Evolutionary conservation across 1,284 basidiomycete genomes (phyloP).

Genomic region (Coniferiporia weirii): DNA sequence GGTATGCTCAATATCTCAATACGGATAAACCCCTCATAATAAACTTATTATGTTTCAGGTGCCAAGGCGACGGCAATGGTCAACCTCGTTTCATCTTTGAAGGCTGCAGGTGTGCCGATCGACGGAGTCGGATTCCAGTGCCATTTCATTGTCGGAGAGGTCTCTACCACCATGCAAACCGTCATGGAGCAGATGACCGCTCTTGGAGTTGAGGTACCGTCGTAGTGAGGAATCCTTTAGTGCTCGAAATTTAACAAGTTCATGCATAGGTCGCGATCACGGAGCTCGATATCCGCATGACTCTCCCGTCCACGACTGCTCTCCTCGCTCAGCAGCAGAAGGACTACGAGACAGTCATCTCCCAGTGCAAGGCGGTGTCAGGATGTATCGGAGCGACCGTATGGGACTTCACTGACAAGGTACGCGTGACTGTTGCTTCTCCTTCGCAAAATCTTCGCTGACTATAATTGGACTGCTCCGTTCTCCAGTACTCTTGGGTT

Average conservation of each 20-base stretch:
- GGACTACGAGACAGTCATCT: slow-evolving; percentile 42
- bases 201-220: slow-evolving; percentile 43
- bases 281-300: slow-evolving; percentile 51
- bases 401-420: slow-evolving; percentile 48
- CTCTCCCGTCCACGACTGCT: slow-evolving; percentile 42
- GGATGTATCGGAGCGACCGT: slow-evolving; percentile 44
- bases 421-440: not conserved
- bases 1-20: slow-evolving; percentile 1
- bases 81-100: slow-evolving; percentile 39
- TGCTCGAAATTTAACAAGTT: not conserved
- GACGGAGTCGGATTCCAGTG: slow-evolving; percentile 46
- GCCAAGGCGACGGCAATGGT: slow-evolving; percentile 42
- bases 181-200: slow-evolving; percentile 42
- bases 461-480: no score
- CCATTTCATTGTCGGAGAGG: slow-evolving; percentile 46
- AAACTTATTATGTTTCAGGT: slow-evolving; percentile 20
- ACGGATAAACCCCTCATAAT: not conserved
- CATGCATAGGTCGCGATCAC: slow-evolving; percentile 35
- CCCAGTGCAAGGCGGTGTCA: slow-evolving; percentile 38
- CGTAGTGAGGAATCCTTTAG: not conserved
- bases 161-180: slow-evolving; percentile 34
- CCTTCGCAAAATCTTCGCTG: not conserved
- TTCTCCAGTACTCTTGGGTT: slow-evolving; percentile 22
- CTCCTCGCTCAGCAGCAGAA: slow-evolving; percentile 43
- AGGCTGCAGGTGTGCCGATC: slow-evolving; percentile 39